Base-by-base conservation (phyloP, 768 basidiomycete genomes). In the Paxillus involutus region DNA sequence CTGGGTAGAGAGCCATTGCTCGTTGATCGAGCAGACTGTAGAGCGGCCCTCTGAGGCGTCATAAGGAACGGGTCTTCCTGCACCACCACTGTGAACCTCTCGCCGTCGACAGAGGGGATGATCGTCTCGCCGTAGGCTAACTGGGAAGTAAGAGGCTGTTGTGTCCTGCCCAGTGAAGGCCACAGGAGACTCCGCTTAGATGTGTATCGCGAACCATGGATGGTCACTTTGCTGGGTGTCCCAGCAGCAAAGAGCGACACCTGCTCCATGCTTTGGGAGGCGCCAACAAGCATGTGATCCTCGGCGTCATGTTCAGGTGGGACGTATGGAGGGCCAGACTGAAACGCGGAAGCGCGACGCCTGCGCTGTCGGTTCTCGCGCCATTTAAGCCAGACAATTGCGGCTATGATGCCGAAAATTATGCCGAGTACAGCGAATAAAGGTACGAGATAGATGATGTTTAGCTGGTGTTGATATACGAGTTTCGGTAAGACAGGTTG, bases 221-320 rank as follows among this genome's bases (percentile, higher is more conserved):
- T 29, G 1, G 66, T 69, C 11, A 40, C 47, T 52, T 72, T 70
- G 47, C 68, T 70, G 3, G 68, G 70, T 16, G 69, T 70, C 5
- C 52, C 46, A 3, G 53, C 57, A 21, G 61, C 53, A 44, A 61
- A 59, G 30, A 67, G 61, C 5, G 65, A 53, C 6, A 63, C 70
- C 4, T 65, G 57, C 19, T 71, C 68, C 63, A 63, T 69, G 19
- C 67, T 67, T n/a, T 58, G 59, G 3, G 49, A 39, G 29, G 37
- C 53, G 16, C 58, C 52, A n/a, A 57, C 51, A 30, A 58, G 56
- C 8, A 62, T 37, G 14, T 24, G 51, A 29, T 56, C 59, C 30
- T 64, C 58, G 3, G 51, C 42, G 26, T 61, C 65, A 2, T 51
- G 54, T 45, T 52, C 65, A n/a, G 55, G 57, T 4, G 65, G 58